Conservation (phyloP, 139 green algal genomes). For the Chara braunii region DNA sequence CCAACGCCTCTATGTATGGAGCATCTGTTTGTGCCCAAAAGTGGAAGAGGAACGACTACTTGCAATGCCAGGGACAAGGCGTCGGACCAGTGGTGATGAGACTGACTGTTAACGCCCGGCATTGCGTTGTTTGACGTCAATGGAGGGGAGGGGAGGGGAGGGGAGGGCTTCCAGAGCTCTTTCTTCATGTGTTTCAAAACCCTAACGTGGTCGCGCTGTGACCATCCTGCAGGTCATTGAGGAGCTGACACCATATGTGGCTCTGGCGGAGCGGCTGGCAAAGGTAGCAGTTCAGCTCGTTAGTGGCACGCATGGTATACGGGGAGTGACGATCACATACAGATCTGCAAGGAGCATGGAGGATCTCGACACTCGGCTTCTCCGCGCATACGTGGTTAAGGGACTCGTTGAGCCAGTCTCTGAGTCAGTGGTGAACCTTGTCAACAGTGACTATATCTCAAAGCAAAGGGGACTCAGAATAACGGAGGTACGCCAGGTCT, state of each 20-base stretch:
- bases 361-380: slow-evolving; percentile 84
- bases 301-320: slow-evolving; percentile 51
- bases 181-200: not conserved
- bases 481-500: slow-evolving; percentile 52
- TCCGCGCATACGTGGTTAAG: slow-evolving; percentile 64
- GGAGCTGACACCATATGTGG: slow-evolving; percentile 83
- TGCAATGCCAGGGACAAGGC: too few relatives aligned
- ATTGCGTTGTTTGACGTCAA: too few relatives aligned
- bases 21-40: too few relatives aligned
- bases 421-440: slow-evolving; percentile 70
- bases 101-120: too few relatives aligned
- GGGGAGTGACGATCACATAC: slow-evolving; percentile 79
- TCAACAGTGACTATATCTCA: slow-evolving; percentile 92
- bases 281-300: slow-evolving; percentile 43
- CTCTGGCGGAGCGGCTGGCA: slow-evolving; percentile 59
- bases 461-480: slow-evolving; percentile 76
- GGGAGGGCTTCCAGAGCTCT: not conserved
- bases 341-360: slow-evolving; percentile 56
- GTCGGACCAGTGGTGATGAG: too few relatives aligned
- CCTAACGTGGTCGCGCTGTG: not conserved
- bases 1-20: too few relatives aligned
- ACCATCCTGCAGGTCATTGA: slow-evolving; percentile 75
- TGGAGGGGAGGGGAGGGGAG: not conserved
- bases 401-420: slow-evolving; percentile 42
- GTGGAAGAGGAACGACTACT: too few relatives aligned